A percentile compares a stretch with the other conserved stretches of the same genome.
phyloP scores from a whole-genome alignment of 805 yeast species.

The Pichia thaimueangensis region DNA sequence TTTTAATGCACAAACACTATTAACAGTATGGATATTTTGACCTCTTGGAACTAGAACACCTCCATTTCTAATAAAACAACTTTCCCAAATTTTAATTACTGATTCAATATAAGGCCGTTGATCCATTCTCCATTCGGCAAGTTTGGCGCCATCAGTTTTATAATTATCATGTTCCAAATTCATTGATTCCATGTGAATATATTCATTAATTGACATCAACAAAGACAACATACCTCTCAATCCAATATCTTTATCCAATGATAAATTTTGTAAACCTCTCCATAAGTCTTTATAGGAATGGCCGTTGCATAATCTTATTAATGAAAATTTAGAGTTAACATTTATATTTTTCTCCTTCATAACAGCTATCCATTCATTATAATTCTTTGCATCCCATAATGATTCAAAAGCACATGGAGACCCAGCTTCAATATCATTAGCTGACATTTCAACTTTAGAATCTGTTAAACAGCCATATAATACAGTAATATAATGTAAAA shows the following conservation, averaged over 20 bases:
- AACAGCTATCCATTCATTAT: slow-evolving; percentile 45
- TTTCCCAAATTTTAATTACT: slow-evolving; percentile 63
- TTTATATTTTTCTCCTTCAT: slow-evolving; percentile 32
- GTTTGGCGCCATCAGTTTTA: slow-evolving; percentile 37
- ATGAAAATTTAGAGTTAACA: slow-evolving; percentile 46
- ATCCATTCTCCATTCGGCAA: slow-evolving; percentile 60
- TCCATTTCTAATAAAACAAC: slow-evolving; percentile 51
- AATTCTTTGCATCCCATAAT: slow-evolving; percentile 50
- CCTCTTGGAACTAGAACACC: slow-evolving; percentile 54
- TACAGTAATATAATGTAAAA: slow-evolving; percentile 44
- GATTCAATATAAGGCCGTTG: slow-evolving; percentile 53
- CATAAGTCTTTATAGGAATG: slow-evolving; percentile 46
- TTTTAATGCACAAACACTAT: slow-evolving; percentile 50
- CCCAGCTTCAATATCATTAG: slow-evolving; percentile 52
- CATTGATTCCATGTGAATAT: slow-evolving; percentile 47
- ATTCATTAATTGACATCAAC: slow-evolving; percentile 61
- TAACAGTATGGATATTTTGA: slow-evolving; percentile 41
- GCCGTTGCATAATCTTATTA: slow-evolving; percentile 53
- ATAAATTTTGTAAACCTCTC: slow-evolving; percentile 39
- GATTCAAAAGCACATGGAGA: slow-evolving; percentile 54
- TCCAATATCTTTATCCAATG: slow-evolving; percentile 35
- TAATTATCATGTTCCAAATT: slow-evolving; percentile 25
- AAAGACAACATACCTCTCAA: slow-evolving; percentile 48
- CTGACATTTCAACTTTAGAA: slow-evolving; percentile 33
- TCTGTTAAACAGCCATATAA: slow-evolving; percentile 42